phyloP scores from a whole-genome alignment of 2,329 filamentous ascomycete species.

The Aspergillus tamarii region DNA sequence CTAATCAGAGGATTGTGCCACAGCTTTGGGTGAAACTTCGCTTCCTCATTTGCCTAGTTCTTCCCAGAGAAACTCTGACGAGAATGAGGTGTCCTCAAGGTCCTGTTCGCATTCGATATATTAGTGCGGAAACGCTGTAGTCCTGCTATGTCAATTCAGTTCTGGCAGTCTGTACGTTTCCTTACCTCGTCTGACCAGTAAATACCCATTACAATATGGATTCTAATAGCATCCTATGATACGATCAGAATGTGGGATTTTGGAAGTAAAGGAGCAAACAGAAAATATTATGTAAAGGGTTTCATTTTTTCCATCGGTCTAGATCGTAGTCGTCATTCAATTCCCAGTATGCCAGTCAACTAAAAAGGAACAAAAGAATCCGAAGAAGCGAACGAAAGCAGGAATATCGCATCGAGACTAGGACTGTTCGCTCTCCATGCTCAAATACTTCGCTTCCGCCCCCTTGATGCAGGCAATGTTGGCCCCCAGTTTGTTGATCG shows the following conservation, averaged over 20 bases:
- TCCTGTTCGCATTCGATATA: too few relatives aligned
- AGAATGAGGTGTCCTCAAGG: too few relatives aligned
- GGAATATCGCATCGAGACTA: background rate
- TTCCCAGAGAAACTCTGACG: too few relatives aligned
- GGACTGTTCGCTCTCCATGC: slow-evolving; percentile 36
- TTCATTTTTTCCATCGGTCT: background rate
- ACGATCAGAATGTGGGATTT: background rate
- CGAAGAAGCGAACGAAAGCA: background rate
- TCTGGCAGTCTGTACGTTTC: background rate
- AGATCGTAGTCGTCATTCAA: background rate
- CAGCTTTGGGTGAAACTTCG: too few relatives aligned
- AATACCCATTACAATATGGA: background rate
- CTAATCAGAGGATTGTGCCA: too few relatives aligned
- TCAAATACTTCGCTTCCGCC: slow-evolving; percentile 72
- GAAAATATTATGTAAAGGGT: background rate
- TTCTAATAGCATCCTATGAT: background rate
- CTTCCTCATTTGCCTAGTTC: too few relatives aligned
- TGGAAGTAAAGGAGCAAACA: background rate
- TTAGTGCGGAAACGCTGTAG: too few relatives aligned
- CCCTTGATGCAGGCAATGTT: slow-evolving; percentile 87
- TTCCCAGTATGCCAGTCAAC: background rate
- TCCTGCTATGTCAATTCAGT: background rate
- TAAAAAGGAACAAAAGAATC: background rate
- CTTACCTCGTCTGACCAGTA: background rate
- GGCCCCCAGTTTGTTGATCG: slow-evolving; percentile 91